These are phyloP conservation scores for Stereocaulon alpinum DNA, from an alignment of 495 filamentous ascomycete species.

Conservation along the genomic window DNA sequence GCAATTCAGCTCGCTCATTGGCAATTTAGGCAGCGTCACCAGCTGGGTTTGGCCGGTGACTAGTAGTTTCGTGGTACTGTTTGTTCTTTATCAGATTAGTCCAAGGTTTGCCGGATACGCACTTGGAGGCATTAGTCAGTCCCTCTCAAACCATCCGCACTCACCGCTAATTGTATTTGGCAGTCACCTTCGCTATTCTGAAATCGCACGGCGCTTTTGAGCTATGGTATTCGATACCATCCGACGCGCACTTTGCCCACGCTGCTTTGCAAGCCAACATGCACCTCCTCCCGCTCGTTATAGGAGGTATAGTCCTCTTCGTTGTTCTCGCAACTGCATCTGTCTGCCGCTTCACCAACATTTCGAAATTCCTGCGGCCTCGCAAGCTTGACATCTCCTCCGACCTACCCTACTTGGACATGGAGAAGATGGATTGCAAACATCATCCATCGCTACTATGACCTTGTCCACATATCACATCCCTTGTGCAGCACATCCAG, in stretches of 20 bases:
- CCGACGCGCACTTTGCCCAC: neutral
- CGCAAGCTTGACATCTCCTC: neutral
- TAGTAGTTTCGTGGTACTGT: neutral
- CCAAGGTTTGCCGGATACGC: constrained; percentile 1
- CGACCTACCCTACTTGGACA: neutral
- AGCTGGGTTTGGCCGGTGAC: neutral
- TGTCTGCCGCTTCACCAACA: neutral
- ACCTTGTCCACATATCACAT: neutral
- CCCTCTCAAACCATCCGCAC: too few species aligned
- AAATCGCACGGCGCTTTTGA: neutral
- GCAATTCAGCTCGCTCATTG: neutral
- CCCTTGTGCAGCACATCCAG: neutral
- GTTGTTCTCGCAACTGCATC: neutral
- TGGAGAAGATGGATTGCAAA: neutral
- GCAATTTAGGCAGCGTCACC: neutral
- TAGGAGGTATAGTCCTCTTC: neutral
- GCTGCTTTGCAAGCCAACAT: neutral
- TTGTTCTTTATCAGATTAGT: constrained; percentile 6
- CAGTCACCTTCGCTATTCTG: neutral
- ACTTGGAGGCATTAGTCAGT: neutral
- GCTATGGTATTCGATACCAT: neutral
- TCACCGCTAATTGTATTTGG: neutral
- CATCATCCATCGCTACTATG: neutral
- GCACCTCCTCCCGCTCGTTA: neutral
- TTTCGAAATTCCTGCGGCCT: neutral